Base-by-base conservation (phyloP, 2,329 filamentous ascomycete species). In the Xylariaceae sp. region DNA sequence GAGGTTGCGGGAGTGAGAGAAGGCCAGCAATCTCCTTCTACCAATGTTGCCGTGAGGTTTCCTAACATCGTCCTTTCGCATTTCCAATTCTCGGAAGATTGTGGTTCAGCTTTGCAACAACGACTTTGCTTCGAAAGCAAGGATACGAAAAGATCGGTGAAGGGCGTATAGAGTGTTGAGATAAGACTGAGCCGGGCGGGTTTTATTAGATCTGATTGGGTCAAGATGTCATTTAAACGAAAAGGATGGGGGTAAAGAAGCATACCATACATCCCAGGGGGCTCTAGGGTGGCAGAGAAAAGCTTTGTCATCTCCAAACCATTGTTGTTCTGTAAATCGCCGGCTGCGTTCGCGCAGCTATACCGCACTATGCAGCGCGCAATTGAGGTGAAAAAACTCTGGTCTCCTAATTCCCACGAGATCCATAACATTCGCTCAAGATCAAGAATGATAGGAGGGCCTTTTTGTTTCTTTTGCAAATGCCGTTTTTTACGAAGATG, bases 371-470 rank as follows among this genome's bases (percentile, higher is more conserved):
- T 29, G 14, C 36, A 2, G 10, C n/a, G 10, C 10, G 19, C 14
- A 2, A 14, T 20, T 1, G 2, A 23, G 16, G 2, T 4, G n/a
- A 47, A 51, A 2, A 40, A 29, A 3, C 3, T 2, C 4, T 8
- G 1, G 22, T 50, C 23, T 8, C 54, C 53, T 7, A 54, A 16
- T 36, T 50, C 53, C 51, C 52, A 53, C 10, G 47, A 20, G n/a
- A 55, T 37, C 51, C 51, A 55, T 8, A 25, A 29, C 2, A 40
- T 21, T 2, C 27, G 34, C 14, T 47, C 44, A 4, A 36, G 10
- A 20, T 47, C 20, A 4, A 23, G 19, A 1, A 22, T 12, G 5
- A 7, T 4, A 5, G 22, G 17, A 7, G 10, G 2, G 11, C 14
- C 21, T 41, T n/a, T 10, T 32, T 21, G 3, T 5, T 19, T 6